Base-by-base conservation (phyloP, 345 rosid species). In the Eutrema heterophyllum region DNA sequence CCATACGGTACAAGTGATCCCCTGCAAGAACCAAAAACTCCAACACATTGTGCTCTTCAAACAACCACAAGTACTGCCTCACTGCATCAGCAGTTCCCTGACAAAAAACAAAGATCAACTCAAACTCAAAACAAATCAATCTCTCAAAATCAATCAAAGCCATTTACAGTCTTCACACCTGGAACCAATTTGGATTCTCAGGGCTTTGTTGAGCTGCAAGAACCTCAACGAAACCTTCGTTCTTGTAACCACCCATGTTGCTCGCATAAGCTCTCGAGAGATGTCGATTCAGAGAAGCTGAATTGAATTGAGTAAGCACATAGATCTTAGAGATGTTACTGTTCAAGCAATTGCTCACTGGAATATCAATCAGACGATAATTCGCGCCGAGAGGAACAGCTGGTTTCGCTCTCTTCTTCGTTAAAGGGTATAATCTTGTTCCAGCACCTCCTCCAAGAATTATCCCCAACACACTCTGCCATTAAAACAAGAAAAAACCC, bases 81-180 rank as follows among this genome's bases (percentile, higher is more conserved):
- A 91, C 97, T 0, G 98, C 98, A 86, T 94, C 97, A 16, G 98
- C 97, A 54, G 98, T 94, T 36, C 98, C 98, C 98, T 93, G 81
- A 48, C n/a, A 2, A 50, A 61, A 21, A 21, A 21, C n/a, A 21
- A 21, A n/a, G n/a, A 21, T 21, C 24, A 21, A 21, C 24, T 21
- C 27, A 15, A 36, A 41, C 26, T 2, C 13, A 12, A 5, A 43
- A 24, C 24, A 57, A 41, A 24, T 13, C 29, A 57, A 14, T 27
- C 36, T 8, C 26, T 16, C 4, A 36, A 44, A 38, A 1, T 59
- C 64, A 59, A 60, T 2, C 64, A 6, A 36, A 36, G 2, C 12
- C 49, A 5, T 1, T 2, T 9, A 14, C 15, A 57, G 6, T 13
- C 4, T 13, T 5, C 24, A 45, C 70, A 90, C 98, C 97, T 93